phyloP scores from a whole-genome alignment of 2,329 filamentous ascomycete genomes.

The Macroventuria anomochaeta region DNA sequence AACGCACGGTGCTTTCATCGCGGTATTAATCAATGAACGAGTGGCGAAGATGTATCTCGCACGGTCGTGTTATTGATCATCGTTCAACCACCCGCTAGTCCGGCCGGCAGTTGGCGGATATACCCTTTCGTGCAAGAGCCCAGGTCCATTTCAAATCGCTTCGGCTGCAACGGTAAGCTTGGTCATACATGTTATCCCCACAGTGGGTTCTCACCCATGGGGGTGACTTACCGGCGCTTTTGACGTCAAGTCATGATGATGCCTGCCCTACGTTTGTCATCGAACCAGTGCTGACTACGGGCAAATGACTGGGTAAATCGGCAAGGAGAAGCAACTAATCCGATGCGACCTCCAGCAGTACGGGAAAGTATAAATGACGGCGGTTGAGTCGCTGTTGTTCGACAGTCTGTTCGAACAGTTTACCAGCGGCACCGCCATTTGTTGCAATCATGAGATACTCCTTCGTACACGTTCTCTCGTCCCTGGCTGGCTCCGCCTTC shows the following conservation, averaged over 20 bases:
- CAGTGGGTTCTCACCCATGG: not conserved
- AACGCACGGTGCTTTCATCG: slow-evolving; percentile 1
- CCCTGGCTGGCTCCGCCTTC: slow-evolving; percentile 7
- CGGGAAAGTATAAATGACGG: not conserved
- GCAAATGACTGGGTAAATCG: slow-evolving; percentile 4
- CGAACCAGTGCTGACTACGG: not conserved
- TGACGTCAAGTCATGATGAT: slow-evolving; percentile 5
- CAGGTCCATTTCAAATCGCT: not conserved
- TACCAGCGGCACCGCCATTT: not conserved
- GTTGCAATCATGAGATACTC: slow-evolving; percentile 10
- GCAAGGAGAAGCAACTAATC: not conserved
- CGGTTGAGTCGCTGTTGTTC: not conserved
- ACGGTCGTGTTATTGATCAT: not conserved
- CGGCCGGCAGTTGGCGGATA: slow-evolving; percentile 8
- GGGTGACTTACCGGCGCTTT: not conserved
- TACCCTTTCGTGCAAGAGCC: slow-evolving; percentile 6
- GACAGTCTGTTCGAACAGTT: not conserved
- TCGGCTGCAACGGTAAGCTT: not conserved
- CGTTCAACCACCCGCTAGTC: slow-evolving; percentile 4
- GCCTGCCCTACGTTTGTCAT: not conserved
- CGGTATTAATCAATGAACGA: not conserved
- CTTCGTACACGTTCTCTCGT: slow-evolving; percentile 5
- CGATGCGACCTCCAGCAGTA: not conserved
- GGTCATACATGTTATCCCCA: not conserved
- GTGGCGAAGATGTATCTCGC: not conserved